Conservation (phyloP, 352 stramenopile species). For the Blastocystis hominis region DNA sequence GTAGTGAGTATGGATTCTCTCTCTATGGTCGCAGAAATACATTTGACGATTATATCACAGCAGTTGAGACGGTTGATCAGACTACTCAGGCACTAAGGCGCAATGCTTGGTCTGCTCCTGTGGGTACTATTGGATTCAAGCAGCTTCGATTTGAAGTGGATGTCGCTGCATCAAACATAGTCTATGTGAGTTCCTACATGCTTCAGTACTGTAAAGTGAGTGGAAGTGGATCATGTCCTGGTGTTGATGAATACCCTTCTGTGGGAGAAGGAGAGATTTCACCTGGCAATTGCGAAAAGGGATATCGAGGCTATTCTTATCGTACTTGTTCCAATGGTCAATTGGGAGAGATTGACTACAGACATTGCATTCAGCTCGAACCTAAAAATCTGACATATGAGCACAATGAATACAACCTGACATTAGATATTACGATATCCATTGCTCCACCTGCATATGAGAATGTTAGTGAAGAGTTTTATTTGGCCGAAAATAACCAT, state of each 20-base stretch:
- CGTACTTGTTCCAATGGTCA: neutral
- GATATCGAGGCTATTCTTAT: neutral
- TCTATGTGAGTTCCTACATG: neutral
- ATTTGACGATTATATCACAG: neutral
- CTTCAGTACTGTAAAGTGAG: neutral
- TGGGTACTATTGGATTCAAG: neutral
- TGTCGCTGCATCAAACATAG: neutral
- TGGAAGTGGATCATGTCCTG: neutral
- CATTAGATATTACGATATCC: neutral
- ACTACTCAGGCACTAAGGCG: neutral
- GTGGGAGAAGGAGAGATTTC: constrained; percentile 4
- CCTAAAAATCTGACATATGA: neutral
- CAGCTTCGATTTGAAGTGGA: neutral
- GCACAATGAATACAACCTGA: neutral
- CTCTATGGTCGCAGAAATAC: neutral
- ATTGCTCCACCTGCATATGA: neutral
- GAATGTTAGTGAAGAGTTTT: neutral
- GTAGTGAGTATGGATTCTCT: neutral
- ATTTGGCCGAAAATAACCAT: neutral
- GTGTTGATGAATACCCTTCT: neutral
- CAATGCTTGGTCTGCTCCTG: neutral
- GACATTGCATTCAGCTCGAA: no score
- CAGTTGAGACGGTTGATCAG: neutral
- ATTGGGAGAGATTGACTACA: neutral
- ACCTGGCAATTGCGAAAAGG: neutral